A percentile compares a stretch with the other conserved stretches of the same genome.
Evolutionary conservation across 2,329 filamentous ascomycete genomes (phyloP).

Genomic region (Cladophialophora yegresii): DNA sequence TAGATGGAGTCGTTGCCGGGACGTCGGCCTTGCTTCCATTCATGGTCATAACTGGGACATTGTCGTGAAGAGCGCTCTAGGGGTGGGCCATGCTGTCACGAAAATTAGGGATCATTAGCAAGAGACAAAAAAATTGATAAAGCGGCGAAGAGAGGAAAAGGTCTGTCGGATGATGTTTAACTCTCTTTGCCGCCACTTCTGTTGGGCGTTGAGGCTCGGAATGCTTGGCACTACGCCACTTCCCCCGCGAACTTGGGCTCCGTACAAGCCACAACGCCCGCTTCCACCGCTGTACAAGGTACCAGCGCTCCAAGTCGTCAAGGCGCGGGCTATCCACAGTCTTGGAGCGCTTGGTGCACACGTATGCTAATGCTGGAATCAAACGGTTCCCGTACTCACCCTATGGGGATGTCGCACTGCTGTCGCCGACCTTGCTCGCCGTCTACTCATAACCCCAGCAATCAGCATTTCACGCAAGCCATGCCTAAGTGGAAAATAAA

Average conservation of each 20-base stretch:
- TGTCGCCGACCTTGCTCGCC: neutral
- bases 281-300: neutral
- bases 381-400: neutral
- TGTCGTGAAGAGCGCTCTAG: neutral
- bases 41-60: conserved; percentile 15
- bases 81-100: neutral
- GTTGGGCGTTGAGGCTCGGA: neutral
- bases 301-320: neutral
- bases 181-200: neutral
- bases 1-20: neutral
- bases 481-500: neutral
- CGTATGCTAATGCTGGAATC: neutral
- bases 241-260: neutral
- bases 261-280: neutral
- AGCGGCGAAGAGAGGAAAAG: neutral
- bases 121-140: neutral
- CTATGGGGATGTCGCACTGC: neutral
- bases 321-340: neutral
- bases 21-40: conserved; percentile 7
- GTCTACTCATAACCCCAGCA: too few relatives aligned
- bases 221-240: conserved; percentile 8
- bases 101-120: neutral
- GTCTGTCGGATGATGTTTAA: neutral
- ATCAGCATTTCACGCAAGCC: neutral
- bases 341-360: neutral